Conservation (phyloP, 2,329 filamentous ascomycete species). For the Periconia sp. region DNA sequence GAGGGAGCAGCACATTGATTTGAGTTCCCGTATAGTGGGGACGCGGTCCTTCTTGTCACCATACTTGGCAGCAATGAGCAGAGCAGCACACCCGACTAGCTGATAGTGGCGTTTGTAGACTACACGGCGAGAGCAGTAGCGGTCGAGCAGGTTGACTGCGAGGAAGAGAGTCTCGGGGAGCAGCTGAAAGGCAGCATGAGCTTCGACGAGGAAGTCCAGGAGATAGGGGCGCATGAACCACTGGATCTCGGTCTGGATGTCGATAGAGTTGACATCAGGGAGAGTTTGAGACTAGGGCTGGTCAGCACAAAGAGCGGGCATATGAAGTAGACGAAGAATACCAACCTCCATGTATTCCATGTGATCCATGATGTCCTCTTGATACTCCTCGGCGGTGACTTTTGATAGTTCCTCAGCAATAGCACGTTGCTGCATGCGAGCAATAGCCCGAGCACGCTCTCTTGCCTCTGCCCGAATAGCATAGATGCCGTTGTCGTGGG, state of each 20-base stretch:
- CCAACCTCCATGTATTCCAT: constrained; percentile 92
- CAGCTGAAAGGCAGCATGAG: constrained; percentile 91
- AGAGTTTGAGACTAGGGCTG: constrained; percentile 74
- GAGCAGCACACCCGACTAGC: constrained; percentile 91
- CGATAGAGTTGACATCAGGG: constrained; percentile 95
- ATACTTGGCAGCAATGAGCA: constrained; percentile 97
- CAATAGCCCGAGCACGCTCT: constrained; percentile 78
- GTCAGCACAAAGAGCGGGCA: constrained; percentile 33
- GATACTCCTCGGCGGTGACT: constrained; percentile 85
- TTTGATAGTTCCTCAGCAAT: constrained; percentile 89
- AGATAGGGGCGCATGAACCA: constrained; percentile 99
- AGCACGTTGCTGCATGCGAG: constrained; percentile 82
- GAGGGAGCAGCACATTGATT: constrained; percentile 98
- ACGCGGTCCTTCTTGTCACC: constrained; percentile 98
- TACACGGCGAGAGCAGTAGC: constrained; percentile 96
- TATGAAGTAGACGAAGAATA: constrained; percentile 17
- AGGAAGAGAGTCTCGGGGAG: constrained; percentile 95
- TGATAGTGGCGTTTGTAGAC: constrained; percentile 99
- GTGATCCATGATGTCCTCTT: constrained; percentile 92
- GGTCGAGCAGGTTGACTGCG: constrained; percentile 92
- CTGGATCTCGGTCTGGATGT: constrained; percentile 98
- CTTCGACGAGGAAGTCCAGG: constrained; percentile 97
- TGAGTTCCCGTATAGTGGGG: constrained; percentile 94
- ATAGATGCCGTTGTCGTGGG: constrained; percentile 60
- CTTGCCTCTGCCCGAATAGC: constrained; percentile 68